Conservation (phyloP, 2,329 filamentous ascomycete species). For the Exserohilum turcica region DNA sequence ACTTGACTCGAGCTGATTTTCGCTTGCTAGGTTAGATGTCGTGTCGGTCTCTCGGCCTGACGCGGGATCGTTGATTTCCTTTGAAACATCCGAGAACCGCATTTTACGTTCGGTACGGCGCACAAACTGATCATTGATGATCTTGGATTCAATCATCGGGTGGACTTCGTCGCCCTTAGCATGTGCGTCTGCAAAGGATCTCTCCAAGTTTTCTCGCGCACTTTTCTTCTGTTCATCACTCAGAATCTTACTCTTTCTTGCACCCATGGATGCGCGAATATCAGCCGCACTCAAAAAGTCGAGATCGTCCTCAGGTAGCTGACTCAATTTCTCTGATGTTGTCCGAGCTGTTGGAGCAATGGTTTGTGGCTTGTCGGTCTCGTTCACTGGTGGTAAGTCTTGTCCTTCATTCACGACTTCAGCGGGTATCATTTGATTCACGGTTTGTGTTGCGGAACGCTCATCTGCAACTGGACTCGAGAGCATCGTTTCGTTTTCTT, state of each 20-base stretch:
- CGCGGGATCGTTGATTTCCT: background rate
- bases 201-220: conserved; percentile 34
- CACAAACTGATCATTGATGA: conserved; percentile 38
- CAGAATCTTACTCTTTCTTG: conserved; percentile 17
- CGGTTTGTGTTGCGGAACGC: background rate
- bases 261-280: conserved; percentile 52
- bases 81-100: conserved; percentile 11
- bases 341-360: conserved; percentile 11
- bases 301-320: conserved; percentile 47
- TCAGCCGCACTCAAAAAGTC: conserved; percentile 50
- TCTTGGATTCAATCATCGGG: conserved; percentile 29
- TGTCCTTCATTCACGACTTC: background rate
- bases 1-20: conserved; percentile 26
- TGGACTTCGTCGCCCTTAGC: conserved; percentile 21
- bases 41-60: background rate
- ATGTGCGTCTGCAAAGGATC: conserved; percentile 27
- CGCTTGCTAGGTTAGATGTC: background rate
- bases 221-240: conserved; percentile 20
- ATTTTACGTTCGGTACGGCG: conserved; percentile 33
- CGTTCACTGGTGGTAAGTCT: background rate
- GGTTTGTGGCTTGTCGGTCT: background rate
- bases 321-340: conserved; percentile 37
- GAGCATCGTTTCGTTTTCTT: background rate
- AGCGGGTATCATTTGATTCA: background rate
- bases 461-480: background rate